These are phyloP conservation scores for Saprolegnia parasitica DNA, from an alignment of 352 stramenopile species.

Conservation along the genomic window DNA sequence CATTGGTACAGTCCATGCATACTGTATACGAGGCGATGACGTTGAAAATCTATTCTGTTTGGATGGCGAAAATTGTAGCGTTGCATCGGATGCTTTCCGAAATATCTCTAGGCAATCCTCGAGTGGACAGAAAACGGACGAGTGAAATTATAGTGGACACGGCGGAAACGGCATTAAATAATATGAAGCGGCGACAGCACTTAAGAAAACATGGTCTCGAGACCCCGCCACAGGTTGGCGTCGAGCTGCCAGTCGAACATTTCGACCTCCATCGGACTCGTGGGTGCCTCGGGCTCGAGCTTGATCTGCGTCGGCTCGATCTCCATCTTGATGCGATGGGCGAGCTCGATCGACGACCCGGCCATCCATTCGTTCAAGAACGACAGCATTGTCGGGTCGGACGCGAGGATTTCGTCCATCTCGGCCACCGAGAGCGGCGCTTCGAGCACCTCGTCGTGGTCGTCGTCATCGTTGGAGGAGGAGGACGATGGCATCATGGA, in stretches of 20 bases:
- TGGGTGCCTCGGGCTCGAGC: not conserved
- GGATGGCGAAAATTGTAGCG: too few species aligned
- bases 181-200: not conserved
- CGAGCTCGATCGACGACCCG: not conserved
- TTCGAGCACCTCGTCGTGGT: not conserved
- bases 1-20: too few species aligned
- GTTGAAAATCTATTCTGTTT: too few species aligned
- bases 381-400: slow-evolving; percentile 8
- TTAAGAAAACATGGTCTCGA: slow-evolving; percentile 15
- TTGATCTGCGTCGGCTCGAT: not conserved
- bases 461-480: too few species aligned
- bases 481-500: not conserved
- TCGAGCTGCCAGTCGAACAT: slow-evolving; percentile 14
- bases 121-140: not conserved
- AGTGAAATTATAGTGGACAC: not conserved
- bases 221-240: not conserved
- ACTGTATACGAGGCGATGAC: too few species aligned
- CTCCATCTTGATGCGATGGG: not conserved
- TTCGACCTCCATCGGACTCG: slow-evolving; percentile 2
- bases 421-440: slow-evolving; percentile 3
- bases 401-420: slow-evolving; percentile 10
- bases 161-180: slow-evolving; percentile 1
- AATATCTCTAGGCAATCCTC: not conserved
- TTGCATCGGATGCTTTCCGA: too few species aligned
- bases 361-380: slow-evolving; percentile 17